These are phyloP conservation scores for Thelonectria olida DNA, from an alignment of 2,329 filamentous ascomycete species.

Conservation along the genomic window DNA sequence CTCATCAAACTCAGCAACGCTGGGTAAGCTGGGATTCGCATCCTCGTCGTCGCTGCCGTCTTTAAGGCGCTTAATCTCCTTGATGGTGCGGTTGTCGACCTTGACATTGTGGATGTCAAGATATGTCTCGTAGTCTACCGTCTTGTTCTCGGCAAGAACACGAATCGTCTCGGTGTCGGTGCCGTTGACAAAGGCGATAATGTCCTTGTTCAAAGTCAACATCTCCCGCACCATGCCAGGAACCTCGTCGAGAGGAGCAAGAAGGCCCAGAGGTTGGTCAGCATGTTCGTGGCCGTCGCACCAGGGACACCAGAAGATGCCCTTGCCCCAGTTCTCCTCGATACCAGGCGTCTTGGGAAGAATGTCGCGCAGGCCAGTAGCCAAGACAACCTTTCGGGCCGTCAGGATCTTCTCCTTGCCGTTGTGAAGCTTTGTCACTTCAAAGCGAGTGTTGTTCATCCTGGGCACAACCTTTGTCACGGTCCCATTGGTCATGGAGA, in stretches of 20 bases:
- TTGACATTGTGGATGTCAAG: conserved; percentile 59
- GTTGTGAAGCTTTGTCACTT: conserved; percentile 43
- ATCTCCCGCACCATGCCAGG: conserved; percentile 60
- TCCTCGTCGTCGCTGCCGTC: conserved; percentile 47
- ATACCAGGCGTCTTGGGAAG: conserved; percentile 65
- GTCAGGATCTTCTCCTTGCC: conserved; percentile 47
- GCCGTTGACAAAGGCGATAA: conserved; percentile 68
- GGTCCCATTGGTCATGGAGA: conserved; percentile 60
- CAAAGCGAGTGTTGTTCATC: conserved; percentile 56
- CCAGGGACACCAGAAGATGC: conserved; percentile 72
- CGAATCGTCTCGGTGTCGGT: conserved; percentile 59
- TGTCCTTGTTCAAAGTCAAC: conserved; percentile 62
- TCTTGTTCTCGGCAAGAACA: conserved; percentile 48
- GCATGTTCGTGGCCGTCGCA: conserved; percentile 71
- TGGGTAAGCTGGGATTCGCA: conserved; percentile 53
- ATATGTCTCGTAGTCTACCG: conserved; percentile 59
- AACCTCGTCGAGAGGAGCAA: conserved; percentile 56
- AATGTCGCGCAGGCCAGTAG: conserved; percentile 64
- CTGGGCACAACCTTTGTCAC: conserved; percentile 54
- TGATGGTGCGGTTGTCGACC: conserved; percentile 66
- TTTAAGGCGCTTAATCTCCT: conserved; percentile 55
- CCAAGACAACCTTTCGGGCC: conserved; percentile 65
- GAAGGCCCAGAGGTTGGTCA: conserved; percentile 64
- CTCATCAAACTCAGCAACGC: conserved; percentile 59
- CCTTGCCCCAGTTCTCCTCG: conserved; percentile 64